Conservation (phyloP, 768 basidiomycete species). For the Chlorophyllum brunneum region DNA sequence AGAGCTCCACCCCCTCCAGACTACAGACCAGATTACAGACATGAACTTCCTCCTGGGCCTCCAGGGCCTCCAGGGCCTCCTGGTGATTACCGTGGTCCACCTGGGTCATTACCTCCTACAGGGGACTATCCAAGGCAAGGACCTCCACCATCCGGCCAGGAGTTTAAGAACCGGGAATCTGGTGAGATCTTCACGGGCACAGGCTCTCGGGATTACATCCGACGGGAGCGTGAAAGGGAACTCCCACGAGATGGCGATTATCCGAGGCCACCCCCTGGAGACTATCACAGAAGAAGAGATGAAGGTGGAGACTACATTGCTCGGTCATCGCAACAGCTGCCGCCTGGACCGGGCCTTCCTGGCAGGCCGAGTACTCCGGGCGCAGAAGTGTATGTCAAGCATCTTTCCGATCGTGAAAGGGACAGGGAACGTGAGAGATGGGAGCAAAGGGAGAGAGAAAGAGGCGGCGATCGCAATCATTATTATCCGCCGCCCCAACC, state of each 20-base stretch:
- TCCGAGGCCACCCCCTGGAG: slow-evolving; percentile 4
- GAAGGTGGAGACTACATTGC: slow-evolving; percentile 4
- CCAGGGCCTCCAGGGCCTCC: slow-evolving; percentile 4
- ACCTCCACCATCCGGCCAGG: slow-evolving; percentile 1
- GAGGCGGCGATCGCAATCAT: slow-evolving; percentile 11
- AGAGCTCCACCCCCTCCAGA: slow-evolving; percentile 9
- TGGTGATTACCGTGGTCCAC: slow-evolving; percentile 9
- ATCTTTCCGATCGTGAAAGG: slow-evolving; percentile 12
- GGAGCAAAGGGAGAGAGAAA: slow-evolving; percentile 14
- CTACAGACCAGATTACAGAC: slow-evolving; percentile 8
- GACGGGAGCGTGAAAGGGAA: slow-evolving; percentile 9
- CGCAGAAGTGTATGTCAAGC: slow-evolving; percentile 2
- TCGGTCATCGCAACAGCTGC: background rate
- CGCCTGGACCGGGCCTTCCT: slow-evolving; percentile 8
- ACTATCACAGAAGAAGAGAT: slow-evolving; percentile 10
- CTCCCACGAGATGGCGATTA: slow-evolving; percentile 8
- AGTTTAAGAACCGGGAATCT: slow-evolving; percentile 9
- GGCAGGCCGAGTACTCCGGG: background rate
- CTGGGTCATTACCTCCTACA: slow-evolving; percentile 11
- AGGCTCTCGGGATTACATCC: slow-evolving; percentile 3
- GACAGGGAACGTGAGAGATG: slow-evolving; percentile 14
- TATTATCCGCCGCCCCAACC: slow-evolving; percentile 4
- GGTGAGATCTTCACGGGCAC: slow-evolving; percentile 3
- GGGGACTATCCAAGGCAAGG: slow-evolving; percentile 8
- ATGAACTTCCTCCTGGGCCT: slow-evolving; percentile 3